Conservation (phyloP, 208 protist species). For the Trypanosoma caninum region DNA sequence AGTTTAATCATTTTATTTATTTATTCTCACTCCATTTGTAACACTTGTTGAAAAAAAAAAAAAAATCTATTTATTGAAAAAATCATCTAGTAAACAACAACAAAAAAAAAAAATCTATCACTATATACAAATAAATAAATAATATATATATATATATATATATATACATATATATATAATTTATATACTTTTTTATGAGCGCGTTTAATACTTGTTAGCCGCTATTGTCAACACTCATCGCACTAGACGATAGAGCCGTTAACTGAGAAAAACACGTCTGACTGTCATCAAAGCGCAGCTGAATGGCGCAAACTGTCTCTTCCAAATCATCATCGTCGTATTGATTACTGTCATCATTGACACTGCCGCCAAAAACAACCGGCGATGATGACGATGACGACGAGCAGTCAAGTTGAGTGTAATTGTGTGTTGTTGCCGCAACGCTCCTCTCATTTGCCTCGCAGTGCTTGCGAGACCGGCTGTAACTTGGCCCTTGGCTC, state of each 20-base stretch:
- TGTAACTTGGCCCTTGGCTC: constrained; percentile 26
- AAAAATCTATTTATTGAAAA: no score
- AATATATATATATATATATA: constrained; percentile 17
- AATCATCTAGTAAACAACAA: background rate
- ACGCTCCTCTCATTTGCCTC: constrained; percentile 13
- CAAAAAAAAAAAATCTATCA: constrained; percentile 19
- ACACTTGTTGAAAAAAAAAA: no score
- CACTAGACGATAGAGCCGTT: constrained; percentile 14
- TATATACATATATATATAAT: constrained; percentile 6
- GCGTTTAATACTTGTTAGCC: background rate
- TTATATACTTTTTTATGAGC: constrained; percentile 10
- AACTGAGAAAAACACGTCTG: constrained; percentile 19
- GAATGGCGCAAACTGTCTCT: constrained; percentile 27
- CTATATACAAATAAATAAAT: constrained; percentile 6
- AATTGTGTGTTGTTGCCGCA: background rate
- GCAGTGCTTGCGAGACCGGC: constrained; percentile 1
- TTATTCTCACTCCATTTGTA: no score
- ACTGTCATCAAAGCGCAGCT: constrained; percentile 39
- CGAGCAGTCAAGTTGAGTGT: background rate
- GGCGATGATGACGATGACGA: background rate
- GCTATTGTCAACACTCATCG: background rate
- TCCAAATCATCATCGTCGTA: constrained; percentile 4
- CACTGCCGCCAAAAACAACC: background rate
- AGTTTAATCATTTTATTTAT: no score
- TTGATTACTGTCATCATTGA: background rate